These are phyloP conservation scores for Cephaloascus fragrans DNA, from an alignment of 805 yeast genomes.

Conservation along the genomic window DNA sequence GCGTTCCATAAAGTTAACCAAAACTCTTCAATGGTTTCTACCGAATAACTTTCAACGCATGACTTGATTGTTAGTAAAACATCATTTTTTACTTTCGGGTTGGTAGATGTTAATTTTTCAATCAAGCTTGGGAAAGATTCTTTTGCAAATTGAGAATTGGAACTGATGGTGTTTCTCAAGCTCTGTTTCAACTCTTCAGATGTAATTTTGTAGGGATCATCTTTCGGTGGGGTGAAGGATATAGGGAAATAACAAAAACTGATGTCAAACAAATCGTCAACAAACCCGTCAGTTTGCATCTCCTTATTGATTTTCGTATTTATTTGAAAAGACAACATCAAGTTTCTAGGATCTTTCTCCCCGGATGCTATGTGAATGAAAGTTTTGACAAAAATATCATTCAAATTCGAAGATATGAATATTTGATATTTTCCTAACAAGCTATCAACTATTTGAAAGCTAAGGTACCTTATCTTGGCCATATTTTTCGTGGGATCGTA, in stretches of 20 bases:
- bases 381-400: slow-evolving; percentile 37
- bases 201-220: slow-evolving; percentile 80
- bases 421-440: slow-evolving; percentile 19
- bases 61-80: slow-evolving; percentile 51
- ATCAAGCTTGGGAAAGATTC: slow-evolving; percentile 71
- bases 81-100: slow-evolving; percentile 65
- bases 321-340: slow-evolving; percentile 58
- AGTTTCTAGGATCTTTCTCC: slow-evolving; percentile 91
- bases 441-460: slow-evolving; percentile 40
- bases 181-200: slow-evolving; percentile 57
- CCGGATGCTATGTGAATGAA: slow-evolving; percentile 69
- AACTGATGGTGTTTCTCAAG: slow-evolving; percentile 52
- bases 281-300: slow-evolving; percentile 25
- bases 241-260: slow-evolving; percentile 95
- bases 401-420: slow-evolving; percentile 11
- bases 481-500: slow-evolving; percentile 50
- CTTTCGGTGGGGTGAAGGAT: slow-evolving; percentile 84
- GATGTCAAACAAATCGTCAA: slow-evolving; percentile 74
- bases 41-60: slow-evolving; percentile 45
- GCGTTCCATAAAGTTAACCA: slow-evolving; percentile 85
- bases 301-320: slow-evolving; percentile 34
- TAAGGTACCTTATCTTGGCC: slow-evolving; percentile 52
- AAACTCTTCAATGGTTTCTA: slow-evolving; percentile 37
- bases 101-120: slow-evolving; percentile 71
- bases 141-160: slow-evolving; percentile 52